Conservation (phyloP, 2,329 filamentous ascomycete species). For the Pseudogymnoascus sp. region DNA sequence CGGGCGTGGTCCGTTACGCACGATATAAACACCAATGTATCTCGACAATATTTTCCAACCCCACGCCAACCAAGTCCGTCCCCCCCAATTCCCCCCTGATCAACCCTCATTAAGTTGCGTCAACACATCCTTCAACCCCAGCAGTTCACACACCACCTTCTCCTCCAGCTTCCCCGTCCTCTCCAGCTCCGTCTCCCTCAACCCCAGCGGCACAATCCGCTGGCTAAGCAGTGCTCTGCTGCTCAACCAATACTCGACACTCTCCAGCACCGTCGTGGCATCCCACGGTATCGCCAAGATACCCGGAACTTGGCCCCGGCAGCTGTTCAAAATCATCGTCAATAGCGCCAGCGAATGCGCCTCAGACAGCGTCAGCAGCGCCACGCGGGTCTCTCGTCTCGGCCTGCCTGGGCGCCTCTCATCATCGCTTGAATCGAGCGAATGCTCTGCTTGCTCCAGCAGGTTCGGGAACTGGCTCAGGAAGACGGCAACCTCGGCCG, state of each 20-base stretch:
- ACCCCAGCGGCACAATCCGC: conserved; percentile 63
- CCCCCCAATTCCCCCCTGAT: not conserved
- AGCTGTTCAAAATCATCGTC: conserved; percentile 59
- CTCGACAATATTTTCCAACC: conserved; percentile 4
- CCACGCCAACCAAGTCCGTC: not conserved
- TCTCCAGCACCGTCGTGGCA: conserved; percentile 61
- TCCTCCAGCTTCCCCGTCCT: conserved; percentile 56
- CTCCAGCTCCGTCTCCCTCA: conserved; percentile 59
- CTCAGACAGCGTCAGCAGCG: conserved; percentile 66
- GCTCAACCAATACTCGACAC: conserved; percentile 73
- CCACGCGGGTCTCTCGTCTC: conserved; percentile 47
- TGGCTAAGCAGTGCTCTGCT: conserved; percentile 62
- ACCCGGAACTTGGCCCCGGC: conserved; percentile 50
- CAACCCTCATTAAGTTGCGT: conserved; percentile 8
- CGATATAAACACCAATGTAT: conserved; percentile 7
- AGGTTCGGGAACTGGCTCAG: conserved; percentile 83
- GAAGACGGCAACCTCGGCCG: conserved; percentile 76
- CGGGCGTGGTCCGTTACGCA: not conserved
- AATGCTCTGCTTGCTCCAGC: conserved; percentile 60
- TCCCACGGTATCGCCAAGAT: conserved; percentile 77
- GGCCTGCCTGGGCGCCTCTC: not conserved
- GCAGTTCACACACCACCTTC: conserved; percentile 63
- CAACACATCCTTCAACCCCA: conserved; percentile 24
- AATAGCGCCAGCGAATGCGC: conserved; percentile 72
- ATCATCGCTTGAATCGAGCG: conserved; percentile 55